Evolutionary conservation across 2,329 filamentous ascomycete species (phyloP).

Genomic region (Xylaria sp.): DNA sequence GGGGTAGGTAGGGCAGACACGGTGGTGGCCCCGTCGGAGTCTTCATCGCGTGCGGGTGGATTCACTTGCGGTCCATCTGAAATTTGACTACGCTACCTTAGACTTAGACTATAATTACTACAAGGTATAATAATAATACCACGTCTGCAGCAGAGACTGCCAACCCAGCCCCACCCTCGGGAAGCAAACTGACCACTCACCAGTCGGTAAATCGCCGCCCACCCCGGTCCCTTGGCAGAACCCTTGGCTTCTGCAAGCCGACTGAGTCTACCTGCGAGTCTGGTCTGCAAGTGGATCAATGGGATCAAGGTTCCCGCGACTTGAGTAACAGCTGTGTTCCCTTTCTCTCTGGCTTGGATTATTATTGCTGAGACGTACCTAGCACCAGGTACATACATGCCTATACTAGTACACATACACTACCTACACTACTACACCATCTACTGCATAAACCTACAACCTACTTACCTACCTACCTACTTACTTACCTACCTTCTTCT

Average conservation of each 20-base stretch:
- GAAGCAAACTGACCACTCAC: conserved; percentile 43
- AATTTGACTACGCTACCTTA: not conserved
- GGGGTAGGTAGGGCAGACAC: conserved; percentile 48
- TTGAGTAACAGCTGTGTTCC: conserved; percentile 34
- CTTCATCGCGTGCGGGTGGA: conserved; percentile 47
- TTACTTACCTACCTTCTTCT: conserved; percentile 6
- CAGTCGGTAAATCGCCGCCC: conserved; percentile 42
- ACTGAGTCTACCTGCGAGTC: conserved; percentile 15
- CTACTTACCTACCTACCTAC: conserved; percentile 1
- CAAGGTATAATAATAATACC: not conserved
- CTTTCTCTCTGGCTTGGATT: not conserved
- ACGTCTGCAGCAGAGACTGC: conserved; percentile 24
- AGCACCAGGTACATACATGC: not conserved
- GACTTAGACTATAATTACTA: not conserved
- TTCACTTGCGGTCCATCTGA: conserved; percentile 48
- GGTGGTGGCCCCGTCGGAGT: conserved; percentile 40
- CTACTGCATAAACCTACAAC: conserved; percentile 30
- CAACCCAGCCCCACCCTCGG: conserved; percentile 42
- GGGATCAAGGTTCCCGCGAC: conserved; percentile 41
- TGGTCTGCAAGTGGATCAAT: conserved; percentile 39
- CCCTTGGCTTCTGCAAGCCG: conserved; percentile 42
- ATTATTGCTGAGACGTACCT: not conserved
- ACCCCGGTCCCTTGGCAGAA: conserved; percentile 40
- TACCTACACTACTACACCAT: conserved; percentile 2
- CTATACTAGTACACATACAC: not conserved